Evolutionary conservation across 192 early-diverging fungal genomes (phyloP).

Genomic region (Irineochytrium annulatum): DNA sequence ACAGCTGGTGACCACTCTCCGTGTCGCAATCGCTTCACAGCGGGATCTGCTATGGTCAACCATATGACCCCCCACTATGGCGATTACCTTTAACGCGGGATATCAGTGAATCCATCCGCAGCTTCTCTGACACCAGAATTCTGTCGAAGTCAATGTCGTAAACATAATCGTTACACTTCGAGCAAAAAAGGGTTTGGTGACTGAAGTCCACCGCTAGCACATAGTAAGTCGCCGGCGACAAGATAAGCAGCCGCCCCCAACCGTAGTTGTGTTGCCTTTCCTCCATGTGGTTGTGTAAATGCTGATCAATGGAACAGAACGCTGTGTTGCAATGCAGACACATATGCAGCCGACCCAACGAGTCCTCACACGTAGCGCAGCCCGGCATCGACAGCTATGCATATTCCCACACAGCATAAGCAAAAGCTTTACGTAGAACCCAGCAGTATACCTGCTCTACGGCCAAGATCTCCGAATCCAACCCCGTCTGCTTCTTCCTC

Average conservation of each 20-base stretch:
- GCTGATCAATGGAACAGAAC: slow-evolving; percentile 69
- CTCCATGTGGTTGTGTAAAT: slow-evolving; percentile 48
- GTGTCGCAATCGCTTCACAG: slow-evolving; percentile 40
- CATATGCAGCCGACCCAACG: slow-evolving; percentile 55
- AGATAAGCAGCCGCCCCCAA: slow-evolving; percentile 12
- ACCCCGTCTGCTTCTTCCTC: slow-evolving; percentile 25
- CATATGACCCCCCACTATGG: slow-evolving; percentile 1
- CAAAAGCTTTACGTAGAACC: slow-evolving; percentile 25
- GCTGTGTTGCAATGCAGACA: slow-evolving; percentile 80
- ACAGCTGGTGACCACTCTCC: slow-evolving; percentile 55
- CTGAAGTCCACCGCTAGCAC: slow-evolving; percentile 70
- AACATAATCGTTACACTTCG: slow-evolving; percentile 76
- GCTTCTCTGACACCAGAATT: slow-evolving; percentile 36
- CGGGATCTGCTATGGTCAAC: slow-evolving; percentile 35
- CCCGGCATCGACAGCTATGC: slow-evolving; percentile 35
- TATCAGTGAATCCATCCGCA: slow-evolving; percentile 40
- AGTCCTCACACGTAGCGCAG: slow-evolving; percentile 14
- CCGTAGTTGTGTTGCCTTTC: slow-evolving; percentile 52
- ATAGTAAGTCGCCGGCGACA: background rate
- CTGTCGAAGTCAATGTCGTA: slow-evolving; percentile 71
- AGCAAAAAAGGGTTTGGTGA: slow-evolving; percentile 66
- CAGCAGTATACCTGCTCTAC: slow-evolving; percentile 18
- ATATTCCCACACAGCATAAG: background rate
- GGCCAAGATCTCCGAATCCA: background rate
- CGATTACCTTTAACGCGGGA: slow-evolving; percentile 45